phyloP scores from a whole-genome alignment of 768 basidiomycete species.

The Rickenella mellea region DNA sequence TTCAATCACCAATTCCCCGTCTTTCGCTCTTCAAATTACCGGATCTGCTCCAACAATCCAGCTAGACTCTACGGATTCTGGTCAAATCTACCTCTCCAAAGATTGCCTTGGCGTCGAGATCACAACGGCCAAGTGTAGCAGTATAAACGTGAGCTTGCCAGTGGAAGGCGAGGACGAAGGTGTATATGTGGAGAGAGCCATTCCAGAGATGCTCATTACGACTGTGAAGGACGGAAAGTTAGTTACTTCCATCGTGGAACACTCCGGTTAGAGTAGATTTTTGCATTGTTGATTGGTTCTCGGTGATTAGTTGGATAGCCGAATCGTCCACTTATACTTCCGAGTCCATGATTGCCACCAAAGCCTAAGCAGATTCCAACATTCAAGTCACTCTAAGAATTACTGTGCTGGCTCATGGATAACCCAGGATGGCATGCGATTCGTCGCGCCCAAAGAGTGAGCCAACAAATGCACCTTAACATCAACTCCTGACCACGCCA shows the following conservation, averaged over 20 bases:
- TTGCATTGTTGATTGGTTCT: no score
- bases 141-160: constrained; percentile 85
- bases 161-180: constrained; percentile 87
- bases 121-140: constrained; percentile 88
- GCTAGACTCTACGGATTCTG: constrained; percentile 90
- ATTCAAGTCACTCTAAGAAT: no score
- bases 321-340: neutral
- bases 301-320: neutral
- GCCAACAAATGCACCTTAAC: constrained; percentile 7
- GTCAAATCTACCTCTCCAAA: constrained; percentile 88
- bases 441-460: constrained; percentile 48
- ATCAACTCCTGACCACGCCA: constrained; percentile 3
- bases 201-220: constrained; percentile 95
- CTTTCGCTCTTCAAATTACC: constrained; percentile 87
- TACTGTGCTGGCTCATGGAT: constrained; percentile 68
- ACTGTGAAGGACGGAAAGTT: constrained; percentile 74
- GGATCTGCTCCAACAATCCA: constrained; percentile 88
- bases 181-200: constrained; percentile 77
- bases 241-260: constrained; percentile 84
- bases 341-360: neutral
- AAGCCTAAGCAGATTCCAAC: neutral
- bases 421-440: constrained; percentile 69
- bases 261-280: constrained; percentile 29
- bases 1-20: constrained; percentile 83
- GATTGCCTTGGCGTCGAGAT: constrained; percentile 75